These are phyloP conservation scores for Blastobotrys aristatus DNA, from an alignment of 1,139 yeast species.

Conservation along the genomic window DNA sequence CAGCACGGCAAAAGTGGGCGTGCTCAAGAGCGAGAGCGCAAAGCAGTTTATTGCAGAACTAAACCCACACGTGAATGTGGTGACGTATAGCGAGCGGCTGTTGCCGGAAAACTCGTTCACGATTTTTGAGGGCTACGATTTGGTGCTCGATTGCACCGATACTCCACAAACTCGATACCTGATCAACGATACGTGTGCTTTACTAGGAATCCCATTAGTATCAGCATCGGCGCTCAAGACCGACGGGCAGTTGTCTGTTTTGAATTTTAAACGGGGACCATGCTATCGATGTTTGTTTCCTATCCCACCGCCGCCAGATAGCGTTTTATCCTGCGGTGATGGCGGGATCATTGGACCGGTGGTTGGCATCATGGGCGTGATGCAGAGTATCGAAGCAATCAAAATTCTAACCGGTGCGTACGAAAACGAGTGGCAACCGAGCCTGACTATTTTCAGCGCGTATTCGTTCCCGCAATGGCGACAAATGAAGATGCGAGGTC, in stretches of 20 bases:
- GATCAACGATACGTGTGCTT: slow-evolving; percentile 78
- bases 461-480: slow-evolving; percentile 67
- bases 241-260: slow-evolving; percentile 81
- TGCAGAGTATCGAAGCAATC: slow-evolving; percentile 85
- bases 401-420: slow-evolving; percentile 64
- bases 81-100: slow-evolving; percentile 50
- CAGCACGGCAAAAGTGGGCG: slow-evolving; percentile 58
- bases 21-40: slow-evolving; percentile 76
- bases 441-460: slow-evolving; percentile 65
- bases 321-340: slow-evolving; percentile 83
- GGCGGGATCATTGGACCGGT: slow-evolving; percentile 97
- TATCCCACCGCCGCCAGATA: slow-evolving; percentile 77
- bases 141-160: slow-evolving; percentile 91
- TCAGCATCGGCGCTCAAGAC: slow-evolving; percentile 90
- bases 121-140: slow-evolving; percentile 59
- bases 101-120: slow-evolving; percentile 55
- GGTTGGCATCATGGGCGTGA: slow-evolving; percentile 81
- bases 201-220: slow-evolving; percentile 64
- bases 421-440: slow-evolving; percentile 52
- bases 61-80: slow-evolving; percentile 63
- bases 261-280: slow-evolving; percentile 73
- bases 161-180: slow-evolving; percentile 84
- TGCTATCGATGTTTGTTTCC: slow-evolving; percentile 96
- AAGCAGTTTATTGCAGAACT: slow-evolving; percentile 43
- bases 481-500: slow-evolving; percentile 73